These are phyloP conservation scores for Dissophora ornata DNA, from an alignment of 192 early-diverging fungal species.

Conservation along the genomic window DNA sequence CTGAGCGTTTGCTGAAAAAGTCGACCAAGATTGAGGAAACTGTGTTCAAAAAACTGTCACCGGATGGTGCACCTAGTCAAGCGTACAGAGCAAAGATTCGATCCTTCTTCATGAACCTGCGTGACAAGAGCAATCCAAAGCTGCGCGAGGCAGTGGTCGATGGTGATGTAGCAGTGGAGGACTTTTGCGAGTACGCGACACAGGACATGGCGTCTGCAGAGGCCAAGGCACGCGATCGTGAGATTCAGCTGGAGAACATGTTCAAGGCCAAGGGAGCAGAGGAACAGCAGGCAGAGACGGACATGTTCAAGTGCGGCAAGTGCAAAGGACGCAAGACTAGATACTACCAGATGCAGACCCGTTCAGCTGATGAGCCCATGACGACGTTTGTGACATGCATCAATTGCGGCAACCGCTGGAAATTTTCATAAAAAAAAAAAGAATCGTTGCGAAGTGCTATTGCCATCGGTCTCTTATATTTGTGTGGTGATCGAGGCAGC, in stretches of 20 bases:
- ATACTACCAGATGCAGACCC: constrained; percentile 97
- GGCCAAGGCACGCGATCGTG: constrained; percentile 73
- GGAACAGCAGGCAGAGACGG: constrained; percentile 83
- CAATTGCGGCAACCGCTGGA: constrained; percentile 89
- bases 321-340: constrained; percentile 88
- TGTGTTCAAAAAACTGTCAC: constrained; percentile 66
- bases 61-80: constrained; percentile 52
- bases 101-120: constrained; percentile 81
- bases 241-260: constrained; percentile 78
- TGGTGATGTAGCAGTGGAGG: constrained; percentile 71
- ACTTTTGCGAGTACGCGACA: constrained; percentile 67
- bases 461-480: too few relatives aligned
- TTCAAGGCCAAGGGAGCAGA: constrained; percentile 83
- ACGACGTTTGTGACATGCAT: constrained; percentile 96
- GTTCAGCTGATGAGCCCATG: constrained; percentile 99
- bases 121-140: constrained; percentile 80
- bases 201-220: constrained; percentile 95
- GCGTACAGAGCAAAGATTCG: constrained; percentile 82
- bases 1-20: constrained; percentile 63
- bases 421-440: constrained; percentile 56
- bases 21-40: constrained; percentile 70
- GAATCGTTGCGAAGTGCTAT: too few relatives aligned
- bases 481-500: too few relatives aligned
- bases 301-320: constrained; percentile 94
- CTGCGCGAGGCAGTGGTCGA: constrained; percentile 75